Conservation (phyloP, 2,329 filamentous ascomycete genomes). For the Exutisphaerella laricina region DNA sequence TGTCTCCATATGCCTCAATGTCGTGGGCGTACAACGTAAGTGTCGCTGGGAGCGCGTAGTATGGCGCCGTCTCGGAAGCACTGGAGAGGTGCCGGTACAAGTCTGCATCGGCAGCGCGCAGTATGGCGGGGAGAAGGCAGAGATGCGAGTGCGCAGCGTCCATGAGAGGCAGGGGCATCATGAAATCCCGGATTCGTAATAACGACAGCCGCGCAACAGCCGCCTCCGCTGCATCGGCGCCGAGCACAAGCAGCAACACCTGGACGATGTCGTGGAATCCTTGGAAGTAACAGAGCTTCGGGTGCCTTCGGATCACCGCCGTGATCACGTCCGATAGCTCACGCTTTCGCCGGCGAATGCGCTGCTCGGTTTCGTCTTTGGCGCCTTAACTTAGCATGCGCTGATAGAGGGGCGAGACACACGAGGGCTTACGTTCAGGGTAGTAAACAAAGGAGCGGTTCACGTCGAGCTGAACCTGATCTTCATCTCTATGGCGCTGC, state of each 20-base stretch:
- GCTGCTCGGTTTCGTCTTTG: constrained; percentile 62
- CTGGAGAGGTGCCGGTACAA: constrained; percentile 59
- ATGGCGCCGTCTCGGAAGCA: constrained; percentile 55
- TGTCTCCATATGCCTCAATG: constrained; percentile 81
- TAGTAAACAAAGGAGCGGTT: constrained; percentile 98
- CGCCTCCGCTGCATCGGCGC: constrained; percentile 52
- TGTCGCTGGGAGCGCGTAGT: constrained; percentile 88
- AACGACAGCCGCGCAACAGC: constrained; percentile 77
- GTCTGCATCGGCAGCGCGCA: constrained; percentile 64
- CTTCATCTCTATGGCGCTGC: constrained; percentile 75
- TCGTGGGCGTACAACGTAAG: constrained; percentile 97
- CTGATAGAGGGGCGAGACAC: too few relatives aligned
- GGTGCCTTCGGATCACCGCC: constrained; percentile 71
- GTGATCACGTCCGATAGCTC: constrained; percentile 77
- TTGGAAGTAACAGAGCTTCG: constrained; percentile 91
- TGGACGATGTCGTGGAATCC: constrained; percentile 98
- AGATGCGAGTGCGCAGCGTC: constrained; percentile 77
- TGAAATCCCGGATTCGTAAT: constrained; percentile 91
- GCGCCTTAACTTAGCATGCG: too few relatives aligned
- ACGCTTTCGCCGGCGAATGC: constrained; percentile 64
- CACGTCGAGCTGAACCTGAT: constrained; percentile 87
- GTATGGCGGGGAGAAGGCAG: constrained; percentile 76
- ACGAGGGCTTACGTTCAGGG: constrained; percentile 64
- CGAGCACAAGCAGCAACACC: constrained; percentile 82
- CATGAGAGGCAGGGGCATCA: constrained; percentile 87